Conservation (phyloP, 2,329 filamentous ascomycete genomes). For the Pestalotiopsis sp. region DNA sequence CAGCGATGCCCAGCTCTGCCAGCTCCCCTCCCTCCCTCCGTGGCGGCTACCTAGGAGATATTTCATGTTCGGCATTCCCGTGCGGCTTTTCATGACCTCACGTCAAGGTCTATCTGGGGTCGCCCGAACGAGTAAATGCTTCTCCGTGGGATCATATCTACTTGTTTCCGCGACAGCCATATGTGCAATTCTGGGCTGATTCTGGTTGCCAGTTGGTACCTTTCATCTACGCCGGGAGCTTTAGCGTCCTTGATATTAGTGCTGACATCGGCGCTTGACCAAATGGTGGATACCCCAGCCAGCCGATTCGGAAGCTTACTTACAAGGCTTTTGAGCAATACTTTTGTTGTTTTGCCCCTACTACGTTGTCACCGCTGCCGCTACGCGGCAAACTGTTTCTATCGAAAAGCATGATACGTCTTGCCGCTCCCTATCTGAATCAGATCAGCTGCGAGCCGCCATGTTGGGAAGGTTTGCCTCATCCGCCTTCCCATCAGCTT, state of each 20-base stretch:
- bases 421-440: background rate
- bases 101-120: no score
- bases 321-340: background rate
- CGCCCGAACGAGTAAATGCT: no score
- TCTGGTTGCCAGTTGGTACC: background rate
- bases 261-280: background rate
- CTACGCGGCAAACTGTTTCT: background rate
- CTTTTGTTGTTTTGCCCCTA: background rate
- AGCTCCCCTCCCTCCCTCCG: background rate
- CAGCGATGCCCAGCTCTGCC: background rate
- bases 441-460: background rate
- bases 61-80: background rate
- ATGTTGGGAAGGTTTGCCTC: background rate
- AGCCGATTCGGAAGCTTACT: background rate
- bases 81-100: background rate
- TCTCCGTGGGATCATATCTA: no score
- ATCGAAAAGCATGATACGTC: background rate
- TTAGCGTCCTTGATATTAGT: background rate
- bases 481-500: background rate
- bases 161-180: no score
- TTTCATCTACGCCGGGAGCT: background rate
- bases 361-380: background rate
- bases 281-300: background rate
- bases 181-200: no score
- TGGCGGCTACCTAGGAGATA: background rate